Evolutionary conservation across 2,329 filamentous ascomycete genomes (phyloP).

Genomic region (Sporothrix mexicana): DNA sequence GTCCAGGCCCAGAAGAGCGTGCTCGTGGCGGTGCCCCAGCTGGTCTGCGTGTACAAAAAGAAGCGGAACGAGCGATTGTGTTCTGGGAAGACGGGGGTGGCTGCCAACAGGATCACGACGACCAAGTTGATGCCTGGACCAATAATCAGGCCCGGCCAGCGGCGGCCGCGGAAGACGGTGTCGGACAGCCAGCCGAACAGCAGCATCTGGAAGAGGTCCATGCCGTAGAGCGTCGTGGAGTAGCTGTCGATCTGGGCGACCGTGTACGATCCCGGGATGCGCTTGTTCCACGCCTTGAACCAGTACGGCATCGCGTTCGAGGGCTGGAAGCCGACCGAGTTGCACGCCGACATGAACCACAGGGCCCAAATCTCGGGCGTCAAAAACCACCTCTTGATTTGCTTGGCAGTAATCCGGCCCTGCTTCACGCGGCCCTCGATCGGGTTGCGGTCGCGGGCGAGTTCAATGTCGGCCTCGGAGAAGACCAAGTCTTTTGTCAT

Average conservation of each 20-base stretch:
- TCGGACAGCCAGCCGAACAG: conserved; percentile 23
- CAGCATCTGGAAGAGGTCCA: conserved; percentile 18
- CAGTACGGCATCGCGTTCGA: conserved; percentile 26
- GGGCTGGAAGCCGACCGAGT: conserved; percentile 22
- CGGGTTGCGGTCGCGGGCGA: conserved; percentile 27
- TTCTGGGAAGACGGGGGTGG: conserved; percentile 24
- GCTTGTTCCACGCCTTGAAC: conserved; percentile 30
- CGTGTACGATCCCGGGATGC: conserved; percentile 13
- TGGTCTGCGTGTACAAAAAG: conserved; percentile 14
- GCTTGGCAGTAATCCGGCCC: conserved; percentile 7
- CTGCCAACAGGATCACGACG: background rate
- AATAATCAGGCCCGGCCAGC: conserved; percentile 17
- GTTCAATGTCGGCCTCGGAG: conserved; percentile 11
- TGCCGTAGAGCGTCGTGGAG: conserved; percentile 17
- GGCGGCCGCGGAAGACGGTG: conserved; percentile 25
- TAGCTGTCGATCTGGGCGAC: conserved; percentile 29
- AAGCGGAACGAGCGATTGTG: conserved; percentile 17
- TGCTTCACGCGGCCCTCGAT: conserved; percentile 29
- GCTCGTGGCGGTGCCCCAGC: background rate
- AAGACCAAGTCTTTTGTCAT: background rate
- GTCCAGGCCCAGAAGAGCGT: conserved; percentile 28
- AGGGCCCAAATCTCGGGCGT: conserved; percentile 29
- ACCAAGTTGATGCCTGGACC: conserved; percentile 14
- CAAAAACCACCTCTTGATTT: conserved; percentile 25
- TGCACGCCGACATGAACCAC: conserved; percentile 24